phyloP scores from a whole-genome alignment of 2,329 filamentous ascomycete genomes.

The Nectriaceae sp. region DNA sequence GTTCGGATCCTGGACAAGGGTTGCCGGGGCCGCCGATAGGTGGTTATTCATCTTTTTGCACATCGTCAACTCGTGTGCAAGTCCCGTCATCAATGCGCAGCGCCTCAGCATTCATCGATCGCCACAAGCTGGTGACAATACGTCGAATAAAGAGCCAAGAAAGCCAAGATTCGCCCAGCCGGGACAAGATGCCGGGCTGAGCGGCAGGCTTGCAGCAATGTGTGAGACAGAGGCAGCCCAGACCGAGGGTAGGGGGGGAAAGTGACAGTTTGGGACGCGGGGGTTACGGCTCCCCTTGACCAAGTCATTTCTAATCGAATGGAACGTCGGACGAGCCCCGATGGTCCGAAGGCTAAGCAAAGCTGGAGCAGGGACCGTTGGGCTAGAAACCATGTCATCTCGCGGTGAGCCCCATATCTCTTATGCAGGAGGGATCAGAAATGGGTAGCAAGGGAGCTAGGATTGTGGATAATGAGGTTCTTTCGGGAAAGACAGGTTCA shows the following conservation, averaged over 20 bases:
- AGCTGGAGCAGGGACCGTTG: not conserved
- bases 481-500: not conserved
- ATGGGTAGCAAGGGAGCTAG: not conserved
- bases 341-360: conserved; percentile 21
- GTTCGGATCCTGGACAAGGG: not conserved
- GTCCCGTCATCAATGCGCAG: conserved; percentile 18
- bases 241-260: not conserved
- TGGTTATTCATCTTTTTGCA: conserved; percentile 3
- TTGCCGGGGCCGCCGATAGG: not conserved
- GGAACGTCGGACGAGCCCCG: conserved; percentile 26
- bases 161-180: not conserved
- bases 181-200: conserved; percentile 2
- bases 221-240: not conserved
- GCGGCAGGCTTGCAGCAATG: not conserved
- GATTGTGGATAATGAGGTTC: not conserved
- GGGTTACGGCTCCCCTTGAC: conserved; percentile 10
- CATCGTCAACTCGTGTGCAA: conserved; percentile 17
- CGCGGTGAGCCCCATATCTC: not conserved
- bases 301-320: conserved; percentile 18
- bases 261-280: conserved; percentile 2
- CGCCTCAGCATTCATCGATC: conserved; percentile 1
- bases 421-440: not conserved
- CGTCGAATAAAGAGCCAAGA: not conserved
- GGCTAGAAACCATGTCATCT: not conserved
- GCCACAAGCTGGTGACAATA: not conserved